Evolutionary conservation across 345 rosid species (phyloP).

Genomic region (Hibiscus tridactylites): DNA sequence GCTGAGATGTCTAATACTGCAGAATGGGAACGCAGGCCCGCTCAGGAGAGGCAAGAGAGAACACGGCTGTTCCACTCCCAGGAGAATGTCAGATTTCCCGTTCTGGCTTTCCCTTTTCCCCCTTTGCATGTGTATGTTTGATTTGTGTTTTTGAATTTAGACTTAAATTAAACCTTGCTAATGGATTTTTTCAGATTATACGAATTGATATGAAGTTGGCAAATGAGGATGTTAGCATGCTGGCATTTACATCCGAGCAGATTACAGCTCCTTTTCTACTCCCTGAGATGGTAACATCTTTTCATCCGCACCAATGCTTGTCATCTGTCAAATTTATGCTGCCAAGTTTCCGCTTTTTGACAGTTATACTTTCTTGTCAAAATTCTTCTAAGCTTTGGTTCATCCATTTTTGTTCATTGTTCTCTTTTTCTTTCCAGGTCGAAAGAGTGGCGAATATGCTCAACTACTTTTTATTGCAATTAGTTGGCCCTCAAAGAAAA

Average conservation of each 20-base stretch:
- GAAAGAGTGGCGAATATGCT: conserved; percentile 98
- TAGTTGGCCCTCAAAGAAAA: conserved; percentile 94
- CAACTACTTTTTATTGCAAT: conserved; percentile 90
- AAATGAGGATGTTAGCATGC: conserved; percentile 93
- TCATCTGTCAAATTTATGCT: background rate
- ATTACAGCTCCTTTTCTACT: conserved; percentile 92
- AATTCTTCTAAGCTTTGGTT: no score
- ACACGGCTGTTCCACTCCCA: conserved; percentile 83
- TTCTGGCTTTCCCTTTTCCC: background rate
- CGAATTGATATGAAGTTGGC: conserved; percentile 96
- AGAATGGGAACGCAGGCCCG: conserved; percentile 93
- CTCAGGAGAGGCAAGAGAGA: conserved; percentile 97
- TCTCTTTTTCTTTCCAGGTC: conserved; percentile 39
- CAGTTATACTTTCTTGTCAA: background rate
- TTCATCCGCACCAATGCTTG: conserved; percentile 1
- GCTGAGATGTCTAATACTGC: conserved; percentile 89
- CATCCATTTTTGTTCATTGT: no score
- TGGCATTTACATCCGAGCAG: conserved; percentile 91
- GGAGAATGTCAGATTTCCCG: conserved; percentile 49
- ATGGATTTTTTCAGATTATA: conserved; percentile 51
- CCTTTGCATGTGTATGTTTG: background rate
- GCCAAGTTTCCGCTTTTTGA: background rate
- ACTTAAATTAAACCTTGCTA: conserved; percentile 5
- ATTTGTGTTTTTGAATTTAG: background rate
- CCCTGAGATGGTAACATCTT: conserved; percentile 82